Base-by-base conservation (phyloP, 2,329 filamentous ascomycete genomes). In the Fusarium duplospermum region DNA sequence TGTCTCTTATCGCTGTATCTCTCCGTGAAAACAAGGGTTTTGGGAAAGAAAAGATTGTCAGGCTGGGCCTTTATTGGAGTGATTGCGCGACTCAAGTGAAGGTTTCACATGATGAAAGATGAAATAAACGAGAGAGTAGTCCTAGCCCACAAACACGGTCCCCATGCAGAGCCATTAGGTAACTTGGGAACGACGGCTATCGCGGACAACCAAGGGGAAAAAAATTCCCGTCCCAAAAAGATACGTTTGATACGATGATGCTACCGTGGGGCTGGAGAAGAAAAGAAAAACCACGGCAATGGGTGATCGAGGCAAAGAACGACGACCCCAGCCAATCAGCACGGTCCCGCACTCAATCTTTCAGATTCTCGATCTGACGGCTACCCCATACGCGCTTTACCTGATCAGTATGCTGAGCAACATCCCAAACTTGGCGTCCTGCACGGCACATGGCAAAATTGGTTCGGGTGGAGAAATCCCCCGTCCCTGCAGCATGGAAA, bases 351-450 rank as follows among this genome's bases (percentile, higher is more conserved):
- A 74, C 58, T 63, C 71, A 69, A 73, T 73, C 71, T 71, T 64
- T 24, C 54, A 74, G 60, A 74, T 74, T 63, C 58, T 68, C 71
- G 71, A 73, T 73, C 71, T 74, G 71, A 73, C 64, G 60, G 47
- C 60, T 58, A 68, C 71, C 71, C 67, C 64, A 69, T 59, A n/a
- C 45, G 56, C 71, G 71, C 71, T 66, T 69, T 74, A 62, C 71
- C 67, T 73, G 20, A 74, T 74, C 58, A 73, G 71, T 69, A 74
- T 73, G 67, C 60, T 73, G 67, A 72, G 60, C 64, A 59, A 35
- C 71, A 73, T 63, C 62, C 45, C 71, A 69, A 71, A 73, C 71
- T 71, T 71, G 71, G 71, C 67, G 70, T n/a, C 56, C 69, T 65
- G 45, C 35, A 40, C 64, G 45, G 70, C 70, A 70, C 70, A 72